phyloP scores from a whole-genome alignment of 2,329 filamentous ascomycete species.

The Trichoderma sp. region DNA sequence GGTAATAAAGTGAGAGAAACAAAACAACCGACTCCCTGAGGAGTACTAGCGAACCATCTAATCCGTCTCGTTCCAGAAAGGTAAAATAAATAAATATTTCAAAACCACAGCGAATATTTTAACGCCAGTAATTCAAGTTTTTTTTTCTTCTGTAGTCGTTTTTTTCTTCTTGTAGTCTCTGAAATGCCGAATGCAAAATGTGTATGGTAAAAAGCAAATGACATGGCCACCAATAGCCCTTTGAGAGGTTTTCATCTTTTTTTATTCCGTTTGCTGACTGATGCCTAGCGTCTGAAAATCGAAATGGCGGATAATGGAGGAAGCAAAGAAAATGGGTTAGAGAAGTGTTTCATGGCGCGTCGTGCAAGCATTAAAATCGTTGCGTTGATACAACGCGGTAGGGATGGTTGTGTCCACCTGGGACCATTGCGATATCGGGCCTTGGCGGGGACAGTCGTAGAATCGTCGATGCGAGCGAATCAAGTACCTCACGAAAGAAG shows the following conservation, averaged over 20 bases:
- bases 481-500: not conserved
- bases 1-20: not conserved
- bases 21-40: conserved; percentile 23
- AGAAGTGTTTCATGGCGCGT: conserved; percentile 16
- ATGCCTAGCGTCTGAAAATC: not conserved
- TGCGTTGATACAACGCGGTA: not conserved
- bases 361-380: conserved; percentile 16
- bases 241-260: not conserved
- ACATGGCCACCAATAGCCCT: conserved; percentile 4
- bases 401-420: too few species aligned
- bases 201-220: not conserved
- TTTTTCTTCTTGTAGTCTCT: not conserved
- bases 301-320: not conserved
- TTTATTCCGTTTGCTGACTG: not conserved
- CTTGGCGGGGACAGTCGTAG: not conserved
- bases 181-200: not conserved
- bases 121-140: not conserved
- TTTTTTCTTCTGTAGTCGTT: not conserved
- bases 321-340: not conserved
- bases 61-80: conserved; percentile 20
- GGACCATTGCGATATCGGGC: not conserved
- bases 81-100: not conserved
- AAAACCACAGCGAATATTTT: conserved; percentile 2
- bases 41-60: conserved; percentile 26
- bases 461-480: not conserved